Evolutionary conservation across 257 asterid genomes (phyloP).

Genomic region (Plectranthus barbatus): DNA sequence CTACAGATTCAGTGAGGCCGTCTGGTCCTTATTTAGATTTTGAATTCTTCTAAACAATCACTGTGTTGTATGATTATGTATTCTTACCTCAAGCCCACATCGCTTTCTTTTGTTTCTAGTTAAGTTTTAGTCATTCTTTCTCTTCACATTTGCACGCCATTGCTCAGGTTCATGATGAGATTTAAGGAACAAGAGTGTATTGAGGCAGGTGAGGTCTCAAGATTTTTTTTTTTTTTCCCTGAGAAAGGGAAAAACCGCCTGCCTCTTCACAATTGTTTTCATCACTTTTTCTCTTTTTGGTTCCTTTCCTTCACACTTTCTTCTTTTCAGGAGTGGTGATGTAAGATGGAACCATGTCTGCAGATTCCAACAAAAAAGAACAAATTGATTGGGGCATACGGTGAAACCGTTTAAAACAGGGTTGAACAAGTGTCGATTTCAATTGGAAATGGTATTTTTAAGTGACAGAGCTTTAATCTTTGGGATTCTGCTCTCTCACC

Average conservation of each 20-base stretch:
- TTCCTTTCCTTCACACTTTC: background rate
- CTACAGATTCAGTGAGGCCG: conserved; percentile 52
- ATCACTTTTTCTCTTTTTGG: background rate
- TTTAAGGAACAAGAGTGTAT: conserved; percentile 4
- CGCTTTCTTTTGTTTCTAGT: conserved; percentile 12
- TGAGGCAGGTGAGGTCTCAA: conserved; percentile 14
- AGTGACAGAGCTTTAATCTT: conserved; percentile 18
- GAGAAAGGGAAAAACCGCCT: no score
- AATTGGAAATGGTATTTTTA: conserved; percentile 7
- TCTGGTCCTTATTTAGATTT: conserved; percentile 81
- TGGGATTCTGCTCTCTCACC: conserved; percentile 22
- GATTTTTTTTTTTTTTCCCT: no score
- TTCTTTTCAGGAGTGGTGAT: background rate
- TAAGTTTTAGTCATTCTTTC: conserved; percentile 9
- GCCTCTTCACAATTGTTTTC: background rate
- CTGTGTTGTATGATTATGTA: conserved; percentile 13
- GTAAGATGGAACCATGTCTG: conserved; percentile 23
- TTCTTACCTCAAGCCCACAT: no score
- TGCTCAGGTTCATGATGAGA: conserved; percentile 16
- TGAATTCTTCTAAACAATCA: conserved; percentile 53
- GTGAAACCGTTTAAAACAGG: conserved; percentile 20
- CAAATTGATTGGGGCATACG: conserved; percentile 32
- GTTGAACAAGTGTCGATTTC: conserved; percentile 28
- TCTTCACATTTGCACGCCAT: conserved; percentile 17
- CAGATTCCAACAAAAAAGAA: conserved; percentile 23